phyloP scores from a whole-genome alignment of 768 basidiomycete species.

The Hygrocybe punicea region DNA sequence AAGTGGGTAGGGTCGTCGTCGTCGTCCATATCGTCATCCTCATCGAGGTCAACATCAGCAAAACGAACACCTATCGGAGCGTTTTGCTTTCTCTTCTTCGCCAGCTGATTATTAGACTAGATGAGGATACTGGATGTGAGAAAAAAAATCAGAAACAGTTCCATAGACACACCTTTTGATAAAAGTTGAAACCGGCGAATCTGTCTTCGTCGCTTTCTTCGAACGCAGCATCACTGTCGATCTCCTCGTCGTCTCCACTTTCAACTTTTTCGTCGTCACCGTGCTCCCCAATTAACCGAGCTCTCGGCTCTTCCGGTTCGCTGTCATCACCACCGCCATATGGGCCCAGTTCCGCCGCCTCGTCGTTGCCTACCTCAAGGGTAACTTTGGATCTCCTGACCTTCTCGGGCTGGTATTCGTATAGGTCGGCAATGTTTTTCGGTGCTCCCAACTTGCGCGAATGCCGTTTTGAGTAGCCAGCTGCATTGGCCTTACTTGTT shows the following conservation, averaged over 20 bases:
- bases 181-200: constrained; percentile 60
- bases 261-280: constrained; percentile 54
- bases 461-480: constrained; percentile 52
- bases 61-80: constrained; percentile 35
- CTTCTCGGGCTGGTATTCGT: constrained; percentile 56
- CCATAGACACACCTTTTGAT: constrained; percentile 37
- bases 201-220: constrained; percentile 79
- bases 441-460: constrained; percentile 41
- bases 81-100: constrained; percentile 31
- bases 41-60: constrained; percentile 64
- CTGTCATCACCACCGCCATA: constrained; percentile 36
- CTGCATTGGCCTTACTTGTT: constrained; percentile 38
- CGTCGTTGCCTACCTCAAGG: constrained; percentile 57
- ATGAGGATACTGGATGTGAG: neutral
- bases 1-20: constrained; percentile 16
- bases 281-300: constrained; percentile 52
- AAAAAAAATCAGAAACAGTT: constrained; percentile 6
- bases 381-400: constrained; percentile 51
- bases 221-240: constrained; percentile 81
- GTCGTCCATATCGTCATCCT: constrained; percentile 42
- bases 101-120: constrained; percentile 10
- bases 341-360: constrained; percentile 39
- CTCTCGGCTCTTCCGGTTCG: constrained; percentile 36
- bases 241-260: constrained; percentile 77
- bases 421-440: constrained; percentile 48